phyloP scores from a whole-genome alignment of 2,329 filamentous ascomycete species.

The Fusarium concolor region DNA sequence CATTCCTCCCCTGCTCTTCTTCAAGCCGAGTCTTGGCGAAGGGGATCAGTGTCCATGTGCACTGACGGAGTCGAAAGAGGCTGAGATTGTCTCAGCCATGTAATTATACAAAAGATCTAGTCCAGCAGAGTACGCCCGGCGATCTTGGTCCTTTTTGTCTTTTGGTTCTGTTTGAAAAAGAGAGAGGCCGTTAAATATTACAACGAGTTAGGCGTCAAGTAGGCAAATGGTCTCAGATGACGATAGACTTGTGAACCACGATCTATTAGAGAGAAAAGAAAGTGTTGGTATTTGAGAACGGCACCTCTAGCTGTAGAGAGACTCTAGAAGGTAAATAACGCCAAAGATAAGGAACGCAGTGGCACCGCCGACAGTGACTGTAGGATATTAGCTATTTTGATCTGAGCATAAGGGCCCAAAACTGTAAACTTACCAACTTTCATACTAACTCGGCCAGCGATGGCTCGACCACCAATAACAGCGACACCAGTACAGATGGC shows the following conservation, averaged over 20 bases:
- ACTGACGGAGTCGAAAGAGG: background rate
- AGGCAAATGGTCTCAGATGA: slow-evolving; percentile 27
- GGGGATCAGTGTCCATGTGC: slow-evolving; percentile 18
- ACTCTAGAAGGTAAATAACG: slow-evolving; percentile 89
- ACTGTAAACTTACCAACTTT: slow-evolving; percentile 81
- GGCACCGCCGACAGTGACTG: slow-evolving; percentile 93
- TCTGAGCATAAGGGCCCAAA: background rate
- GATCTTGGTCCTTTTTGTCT: slow-evolving; percentile 8
- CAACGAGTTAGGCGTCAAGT: slow-evolving; percentile 36
- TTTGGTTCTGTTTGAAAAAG: background rate
- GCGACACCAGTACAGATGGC: slow-evolving; percentile 90
- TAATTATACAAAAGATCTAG: slow-evolving; percentile 35
- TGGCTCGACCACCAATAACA: slow-evolving; percentile 90
- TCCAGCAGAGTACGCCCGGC: slow-evolving; percentile 1
- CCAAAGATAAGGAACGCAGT: slow-evolving; percentile 91
- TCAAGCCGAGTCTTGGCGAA: slow-evolving; percentile 8
- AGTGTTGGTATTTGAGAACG: slow-evolving; percentile 9
- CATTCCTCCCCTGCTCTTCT: slow-evolving; percentile 1
- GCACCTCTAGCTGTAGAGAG: slow-evolving; percentile 65
- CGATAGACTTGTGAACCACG: slow-evolving; percentile 18
- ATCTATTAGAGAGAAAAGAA: slow-evolving; percentile 25
- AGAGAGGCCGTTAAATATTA: slow-evolving; percentile 40
- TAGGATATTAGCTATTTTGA: slow-evolving; percentile 38
- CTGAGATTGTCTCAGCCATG: slow-evolving; percentile 29
- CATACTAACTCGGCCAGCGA: slow-evolving; percentile 94